These are phyloP conservation scores for Dorcoceras hygrometricum DNA, from an alignment of 257 asterid genomes.

Conservation along the genomic window DNA sequence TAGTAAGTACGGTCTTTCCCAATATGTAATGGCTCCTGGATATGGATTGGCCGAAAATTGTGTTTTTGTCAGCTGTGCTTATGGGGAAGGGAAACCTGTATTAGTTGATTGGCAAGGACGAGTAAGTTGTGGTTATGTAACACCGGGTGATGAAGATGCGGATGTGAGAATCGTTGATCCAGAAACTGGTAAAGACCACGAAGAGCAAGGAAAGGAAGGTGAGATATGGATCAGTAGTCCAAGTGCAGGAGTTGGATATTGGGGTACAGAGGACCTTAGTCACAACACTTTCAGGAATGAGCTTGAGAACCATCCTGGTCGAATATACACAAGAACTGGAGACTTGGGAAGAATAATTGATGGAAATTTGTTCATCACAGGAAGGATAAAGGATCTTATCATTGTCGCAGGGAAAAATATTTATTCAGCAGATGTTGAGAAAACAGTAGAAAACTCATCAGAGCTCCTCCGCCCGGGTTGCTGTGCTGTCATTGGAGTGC, in stretches of 20 bases:
- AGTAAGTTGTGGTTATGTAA: constrained; percentile 64
- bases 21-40: constrained; percentile 77
- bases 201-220: constrained; percentile 56
- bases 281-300: constrained; percentile 47
- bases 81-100: constrained; percentile 66
- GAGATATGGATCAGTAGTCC: constrained; percentile 88
- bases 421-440: constrained; percentile 75
- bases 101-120: constrained; percentile 86
- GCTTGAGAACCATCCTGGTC: constrained; percentile 34
- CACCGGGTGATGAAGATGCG: constrained; percentile 41
- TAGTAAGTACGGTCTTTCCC: constrained; percentile 62
- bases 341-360: constrained; percentile 65
- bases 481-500: constrained; percentile 79
- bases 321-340: constrained; percentile 63
- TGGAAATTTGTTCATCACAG: constrained; percentile 66
- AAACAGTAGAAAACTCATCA: constrained; percentile 75
- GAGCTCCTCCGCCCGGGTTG: constrained; percentile 78
- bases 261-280: constrained; percentile 61
- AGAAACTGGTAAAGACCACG: constrained; percentile 50
- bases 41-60: constrained; percentile 90
- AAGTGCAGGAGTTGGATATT: constrained; percentile 75
- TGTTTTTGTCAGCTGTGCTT: constrained; percentile 73
- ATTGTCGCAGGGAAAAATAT: constrained; percentile 84
- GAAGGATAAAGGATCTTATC: constrained; percentile 83
- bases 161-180: constrained; percentile 63